These are phyloP conservation scores for Vigna reflexopilosa DNA, from an alignment of 306 rosid species.

Conservation along the genomic window DNA sequence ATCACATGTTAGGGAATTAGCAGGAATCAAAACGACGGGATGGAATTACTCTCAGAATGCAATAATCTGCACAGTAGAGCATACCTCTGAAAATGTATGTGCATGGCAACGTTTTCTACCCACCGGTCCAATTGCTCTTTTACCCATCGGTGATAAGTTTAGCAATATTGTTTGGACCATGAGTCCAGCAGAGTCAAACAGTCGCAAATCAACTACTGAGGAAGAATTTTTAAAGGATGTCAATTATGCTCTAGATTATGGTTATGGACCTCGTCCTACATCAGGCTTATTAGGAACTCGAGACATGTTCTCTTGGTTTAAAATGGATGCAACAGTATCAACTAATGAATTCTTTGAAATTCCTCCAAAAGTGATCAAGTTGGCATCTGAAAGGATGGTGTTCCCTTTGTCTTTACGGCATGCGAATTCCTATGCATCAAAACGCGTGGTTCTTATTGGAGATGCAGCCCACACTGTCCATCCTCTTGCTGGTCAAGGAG, in stretches of 20 bases:
- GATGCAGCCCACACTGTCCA: constrained; percentile 97
- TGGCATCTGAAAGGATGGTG: constrained; percentile 82
- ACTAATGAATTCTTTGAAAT: constrained; percentile 69
- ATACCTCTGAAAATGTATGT: constrained; percentile 64
- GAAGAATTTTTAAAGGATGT: constrained; percentile 71
- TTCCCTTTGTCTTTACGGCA: constrained; percentile 87
- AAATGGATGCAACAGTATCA: constrained; percentile 53
- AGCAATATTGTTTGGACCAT: constrained; percentile 98
- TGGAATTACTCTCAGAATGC: constrained; percentile 97
- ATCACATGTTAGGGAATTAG: constrained; percentile 84
- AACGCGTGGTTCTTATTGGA: constrained; percentile 76
- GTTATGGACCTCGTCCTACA: constrained; percentile 78
- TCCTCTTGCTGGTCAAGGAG: constrained; percentile 98
- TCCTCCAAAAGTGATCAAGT: constrained; percentile 74
- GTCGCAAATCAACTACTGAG: constrained; percentile 60
- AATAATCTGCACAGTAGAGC: constrained; percentile 88
- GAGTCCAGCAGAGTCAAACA: constrained; percentile 75
- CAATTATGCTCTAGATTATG: constrained; percentile 76
- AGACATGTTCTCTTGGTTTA: constrained; percentile 77
- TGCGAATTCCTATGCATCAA: constrained; percentile 75
- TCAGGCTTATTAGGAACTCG: constrained; percentile 56
- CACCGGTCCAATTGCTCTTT: constrained; percentile 86
- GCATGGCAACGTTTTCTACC: constrained; percentile 98
- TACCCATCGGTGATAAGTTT: constrained; percentile 85
- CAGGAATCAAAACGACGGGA: constrained; percentile 85